phyloP scores from a whole-genome alignment of 345 rosid species.

The Aquilaria sinensis region DNA sequence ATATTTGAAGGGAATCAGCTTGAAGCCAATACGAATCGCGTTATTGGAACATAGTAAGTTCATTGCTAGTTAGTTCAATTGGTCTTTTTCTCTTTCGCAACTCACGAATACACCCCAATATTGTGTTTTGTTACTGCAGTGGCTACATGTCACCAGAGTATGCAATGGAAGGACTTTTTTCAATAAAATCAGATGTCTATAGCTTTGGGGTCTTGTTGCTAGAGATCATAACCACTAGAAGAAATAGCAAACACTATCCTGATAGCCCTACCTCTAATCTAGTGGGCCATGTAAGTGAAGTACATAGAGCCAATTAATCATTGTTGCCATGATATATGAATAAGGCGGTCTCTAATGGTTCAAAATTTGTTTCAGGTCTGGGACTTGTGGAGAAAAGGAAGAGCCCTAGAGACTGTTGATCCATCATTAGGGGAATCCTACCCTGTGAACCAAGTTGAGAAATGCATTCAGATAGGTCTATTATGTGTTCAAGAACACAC shows the following conservation, averaged over 20 bases:
- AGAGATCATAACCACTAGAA: conserved; percentile 54
- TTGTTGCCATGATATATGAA: not conserved
- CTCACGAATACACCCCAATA: too few relatives aligned
- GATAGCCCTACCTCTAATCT: conserved; percentile 26
- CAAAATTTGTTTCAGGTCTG: conserved; percentile 32
- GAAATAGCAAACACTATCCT: conserved; percentile 18
- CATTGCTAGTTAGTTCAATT: not conserved
- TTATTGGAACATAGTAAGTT: conserved; percentile 71
- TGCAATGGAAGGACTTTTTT: conserved; percentile 59
- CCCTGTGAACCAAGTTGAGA: conserved; percentile 21
- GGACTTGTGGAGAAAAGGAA: conserved; percentile 40
- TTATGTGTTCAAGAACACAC: conserved; percentile 56
- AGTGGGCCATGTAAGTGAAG: conserved; percentile 47
- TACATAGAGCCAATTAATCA: too few relatives aligned
- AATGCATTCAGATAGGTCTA: conserved; percentile 53
- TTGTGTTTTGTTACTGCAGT: conserved; percentile 18
- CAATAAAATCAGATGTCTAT: conserved; percentile 61
- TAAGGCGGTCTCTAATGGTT: not conserved
- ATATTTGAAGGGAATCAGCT: conserved; percentile 45
- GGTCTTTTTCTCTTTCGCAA: too few relatives aligned
- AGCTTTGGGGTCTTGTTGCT: conserved; percentile 62
- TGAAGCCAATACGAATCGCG: conserved; percentile 43
- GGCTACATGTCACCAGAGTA: conserved; percentile 87
- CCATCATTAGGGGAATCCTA: conserved; percentile 14
- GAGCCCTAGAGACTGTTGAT: conserved; percentile 28